Base-by-base conservation (phyloP, 495 filamentous ascomycete genomes). In the Chaetomium cochliodes region DNA sequence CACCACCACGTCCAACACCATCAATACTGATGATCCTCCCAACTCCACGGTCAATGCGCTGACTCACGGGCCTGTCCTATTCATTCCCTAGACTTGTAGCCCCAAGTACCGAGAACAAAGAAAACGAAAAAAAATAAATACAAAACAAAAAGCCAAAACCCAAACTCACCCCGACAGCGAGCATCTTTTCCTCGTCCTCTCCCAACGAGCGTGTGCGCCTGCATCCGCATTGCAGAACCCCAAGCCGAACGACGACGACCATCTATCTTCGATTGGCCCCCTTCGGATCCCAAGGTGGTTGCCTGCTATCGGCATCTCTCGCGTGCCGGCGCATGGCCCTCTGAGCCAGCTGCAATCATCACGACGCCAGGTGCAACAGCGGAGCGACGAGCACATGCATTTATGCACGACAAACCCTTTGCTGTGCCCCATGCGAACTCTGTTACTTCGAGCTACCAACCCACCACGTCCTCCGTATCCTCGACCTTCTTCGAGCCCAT, bases 321-420 rank as follows among this genome's bases (percentile, higher is more conserved):
- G 59, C 55, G 46, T 60, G 58, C 52, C 60, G 62, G 62, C 69
- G 73, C 20, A 73, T 75, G 73, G 73, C 71, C 64, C 54, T 67
- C 66, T 73, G 71, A 72, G 60, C 58, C 41, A 39, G 30, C 39
- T 22, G 42, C 56, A 42, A 22, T 28, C 39, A 58, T 25, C 42
- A 44, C 57, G 55, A 61, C 62, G 54, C 60, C 56, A 8, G 33
- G 33, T 49, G 42, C 65, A 61, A 37, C 61, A 66, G 67, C 67
- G 64, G 49, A 65, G 65, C 65, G 57, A 66, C 60, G 65, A 64
- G 65, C 61, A 65, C 37, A 61, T 67, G 71, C 66, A 71, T 73
- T 70, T 69, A 76, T 76, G 73, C 72, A 70, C 64, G 66, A 72
- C 66, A 44, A 73, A 69, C 62, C 70, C 47, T 57, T 65, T 71